These are phyloP conservation scores for Dothideomycetidae sp. DNA, from an alignment of 2,329 filamentous ascomycete species.

Conservation along the genomic window DNA sequence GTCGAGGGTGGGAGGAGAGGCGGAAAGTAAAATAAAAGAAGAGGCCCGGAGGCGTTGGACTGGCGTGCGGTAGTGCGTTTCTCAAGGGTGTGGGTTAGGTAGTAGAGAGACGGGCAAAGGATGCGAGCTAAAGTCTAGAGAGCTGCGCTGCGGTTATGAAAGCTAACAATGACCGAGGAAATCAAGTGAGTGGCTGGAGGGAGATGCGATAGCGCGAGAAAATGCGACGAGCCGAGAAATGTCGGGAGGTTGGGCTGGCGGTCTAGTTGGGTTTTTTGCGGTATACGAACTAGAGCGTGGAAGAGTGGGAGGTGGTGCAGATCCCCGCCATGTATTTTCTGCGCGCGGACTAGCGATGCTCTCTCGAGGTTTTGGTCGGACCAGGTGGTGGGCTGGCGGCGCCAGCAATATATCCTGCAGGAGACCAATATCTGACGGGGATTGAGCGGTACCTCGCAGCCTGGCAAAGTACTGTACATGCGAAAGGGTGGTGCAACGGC, in stretches of 20 bases:
- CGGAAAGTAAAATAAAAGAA: conserved; percentile 6
- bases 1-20: conserved; percentile 13
- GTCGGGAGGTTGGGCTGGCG: neutral
- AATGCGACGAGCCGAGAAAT: neutral
- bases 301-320: neutral
- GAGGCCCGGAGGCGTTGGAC: conserved; percentile 1
- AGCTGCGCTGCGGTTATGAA: neutral
- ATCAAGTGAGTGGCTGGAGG: neutral
- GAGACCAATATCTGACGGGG: too few species aligned
- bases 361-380: too few species aligned
- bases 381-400: too few species aligned
- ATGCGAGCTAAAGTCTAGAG: too few species aligned
- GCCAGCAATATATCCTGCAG: too few species aligned
- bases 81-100: too few species aligned
- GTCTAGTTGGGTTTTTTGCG: neutral
- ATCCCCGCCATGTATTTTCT: neutral
- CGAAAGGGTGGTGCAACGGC: too few species aligned
- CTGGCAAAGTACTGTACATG: too few species aligned
- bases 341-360: too few species aligned
- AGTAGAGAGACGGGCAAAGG: too few species aligned
- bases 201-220: neutral
- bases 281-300: neutral
- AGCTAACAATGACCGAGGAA: neutral
- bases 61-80: neutral
- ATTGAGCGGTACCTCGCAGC: too few species aligned